phyloP scores from a whole-genome alignment of 495 filamentous ascomycete genomes.

The Cercophora sp. region DNA sequence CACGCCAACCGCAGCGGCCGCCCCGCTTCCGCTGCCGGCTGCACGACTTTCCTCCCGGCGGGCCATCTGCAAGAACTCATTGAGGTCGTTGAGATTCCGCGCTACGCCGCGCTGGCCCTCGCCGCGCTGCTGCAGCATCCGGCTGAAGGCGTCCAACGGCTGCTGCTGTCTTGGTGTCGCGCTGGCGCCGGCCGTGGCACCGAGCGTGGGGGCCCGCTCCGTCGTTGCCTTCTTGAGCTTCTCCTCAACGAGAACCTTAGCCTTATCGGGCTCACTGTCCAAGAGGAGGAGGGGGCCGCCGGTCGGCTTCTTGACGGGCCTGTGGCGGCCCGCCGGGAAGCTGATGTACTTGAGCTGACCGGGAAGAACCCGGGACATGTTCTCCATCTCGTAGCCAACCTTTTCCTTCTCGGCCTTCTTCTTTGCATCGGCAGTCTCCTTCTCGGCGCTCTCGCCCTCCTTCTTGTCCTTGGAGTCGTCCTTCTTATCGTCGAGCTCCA shows the following conservation, averaged over 20 bases:
- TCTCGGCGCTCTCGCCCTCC: constrained; percentile 51
- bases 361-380: constrained; percentile 93
- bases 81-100: constrained; percentile 38
- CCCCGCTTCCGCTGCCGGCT: constrained; percentile 46
- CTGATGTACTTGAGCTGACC: constrained; percentile 92
- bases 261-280: constrained; percentile 77
- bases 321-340: constrained; percentile 81
- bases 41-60: constrained; percentile 12
- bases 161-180: constrained; percentile 12
- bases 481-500: constrained; percentile 71
- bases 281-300: constrained; percentile 86
- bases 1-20: constrained; percentile 72
- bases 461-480: constrained; percentile 62
- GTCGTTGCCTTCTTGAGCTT: constrained; percentile 75
- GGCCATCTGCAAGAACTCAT: constrained; percentile 28
- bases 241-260: constrained; percentile 76
- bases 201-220: constrained; percentile 55
- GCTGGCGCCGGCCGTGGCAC: constrained; percentile 18
- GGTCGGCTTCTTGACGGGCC: constrained; percentile 96
- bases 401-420: constrained; percentile 96
- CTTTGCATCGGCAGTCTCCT: constrained; percentile 54
- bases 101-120: constrained; percentile 5
- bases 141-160: no score
- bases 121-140: constrained; percentile 9
- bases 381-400: constrained; percentile 90